Evolutionary conservation across 2,329 filamentous ascomycete genomes (phyloP), one percentile per base, ranked within the genome.

Genomic region (Epichloe festucae): DNA sequence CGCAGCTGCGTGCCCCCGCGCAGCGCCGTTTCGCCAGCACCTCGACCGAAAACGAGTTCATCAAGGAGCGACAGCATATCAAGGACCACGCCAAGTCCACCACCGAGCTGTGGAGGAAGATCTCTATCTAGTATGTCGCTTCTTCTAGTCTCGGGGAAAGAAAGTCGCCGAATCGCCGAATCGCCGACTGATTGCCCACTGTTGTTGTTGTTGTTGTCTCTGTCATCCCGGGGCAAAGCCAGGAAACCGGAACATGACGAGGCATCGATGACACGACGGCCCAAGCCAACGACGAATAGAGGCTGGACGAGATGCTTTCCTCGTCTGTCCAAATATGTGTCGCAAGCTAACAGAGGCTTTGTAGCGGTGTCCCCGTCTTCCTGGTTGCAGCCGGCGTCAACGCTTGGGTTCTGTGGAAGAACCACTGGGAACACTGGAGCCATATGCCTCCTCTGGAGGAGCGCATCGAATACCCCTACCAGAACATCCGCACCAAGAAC

Each of bases 401-500:
- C 70, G 90, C 90, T 63, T 95, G 86, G 70, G 82, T 84, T 66
- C 82, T 95, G 57, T 98, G 89, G 89, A 83, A 81, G 64, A 88
- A 94, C 75, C 93, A 98, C 74, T 97, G 91, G 91, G 87, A 94
- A 73, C 93, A 98, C 79, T 89, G 85, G 81, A 73, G 71, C 50
- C 91, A 97, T 74, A 73, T 87, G 70, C 81, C 86, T 55, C 87
- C 93, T 59, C 77, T 91, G 61, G 89, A 95, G 77, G 93, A 98
- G 75, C 85, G 87, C 66, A 73, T 79, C 64, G 88, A 97, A 77
- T 98, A 97, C 74, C 75, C 89, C 54, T 98, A 95, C 82, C 88
- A 95, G 81, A 98, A 98, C 79, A 87, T 98, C 71, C 87, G 93
- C 69, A 80, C 81, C 70, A 96, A 93, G 84, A 96, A 95, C 81